Evolutionary conservation across 2,329 filamentous ascomycete species (phyloP).

Genomic region (Arthrobotrys iridis): DNA sequence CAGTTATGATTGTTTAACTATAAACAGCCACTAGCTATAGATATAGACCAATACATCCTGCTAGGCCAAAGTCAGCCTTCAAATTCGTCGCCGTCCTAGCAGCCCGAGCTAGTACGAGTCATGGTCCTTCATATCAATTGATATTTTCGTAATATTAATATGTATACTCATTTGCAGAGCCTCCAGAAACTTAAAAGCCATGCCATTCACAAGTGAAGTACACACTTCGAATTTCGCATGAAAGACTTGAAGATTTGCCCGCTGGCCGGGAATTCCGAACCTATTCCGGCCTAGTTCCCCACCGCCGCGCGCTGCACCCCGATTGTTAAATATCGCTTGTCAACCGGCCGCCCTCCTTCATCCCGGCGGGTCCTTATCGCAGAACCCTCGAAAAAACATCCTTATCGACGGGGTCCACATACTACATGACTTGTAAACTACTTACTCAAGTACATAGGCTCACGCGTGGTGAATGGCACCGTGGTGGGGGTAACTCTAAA

Average conservation of each 20-base stretch:
- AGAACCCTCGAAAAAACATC: slow-evolving; percentile 21
- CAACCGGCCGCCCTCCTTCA: slow-evolving; percentile 24
- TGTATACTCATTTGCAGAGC: not conserved
- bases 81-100: slow-evolving; percentile 1
- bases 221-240: not conserved
- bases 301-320: too few relatives aligned
- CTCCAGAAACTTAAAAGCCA: not conserved
- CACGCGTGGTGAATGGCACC: too few relatives aligned
- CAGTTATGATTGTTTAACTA: too few relatives aligned
- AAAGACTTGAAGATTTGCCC: slow-evolving; percentile 6
- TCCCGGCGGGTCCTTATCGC: slow-evolving; percentile 37
- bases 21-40: too few relatives aligned
- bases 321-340: slow-evolving; percentile 39
- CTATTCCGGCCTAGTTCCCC: slow-evolving; percentile 36
- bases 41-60: too few relatives aligned
- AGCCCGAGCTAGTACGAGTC: not conserved
- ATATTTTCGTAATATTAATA: slow-evolving; percentile 13
- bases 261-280: slow-evolving; percentile 16
- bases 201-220: too few relatives aligned
- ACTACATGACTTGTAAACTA: not conserved
- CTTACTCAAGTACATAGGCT: not conserved
- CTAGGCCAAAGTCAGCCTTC: not conserved
- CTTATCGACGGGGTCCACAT: slow-evolving; percentile 6
- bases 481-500: not conserved
- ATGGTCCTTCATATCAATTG: not conserved